phyloP scores from a whole-genome alignment of 371 early-diverging fungal species.

The Zancudomyces culisetae region DNA sequence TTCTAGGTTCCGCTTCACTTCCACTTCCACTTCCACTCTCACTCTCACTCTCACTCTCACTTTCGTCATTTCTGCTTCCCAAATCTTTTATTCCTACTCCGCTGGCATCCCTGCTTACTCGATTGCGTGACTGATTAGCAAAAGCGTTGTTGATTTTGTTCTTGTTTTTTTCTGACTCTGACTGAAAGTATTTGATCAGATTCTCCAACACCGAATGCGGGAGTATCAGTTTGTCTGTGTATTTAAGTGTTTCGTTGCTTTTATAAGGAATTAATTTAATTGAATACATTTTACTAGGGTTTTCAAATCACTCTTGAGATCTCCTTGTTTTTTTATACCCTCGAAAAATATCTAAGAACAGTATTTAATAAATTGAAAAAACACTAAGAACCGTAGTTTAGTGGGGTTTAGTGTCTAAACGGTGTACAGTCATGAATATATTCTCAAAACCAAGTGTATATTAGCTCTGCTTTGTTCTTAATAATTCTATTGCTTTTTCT shows the following conservation, averaged over 20 bases:
- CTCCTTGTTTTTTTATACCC: too few species aligned
- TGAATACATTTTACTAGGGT: too few species aligned
- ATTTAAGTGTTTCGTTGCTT: neutral
- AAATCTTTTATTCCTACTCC: neutral
- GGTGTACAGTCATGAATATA: too few species aligned
- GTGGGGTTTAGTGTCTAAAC: too few species aligned
- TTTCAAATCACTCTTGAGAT: too few species aligned
- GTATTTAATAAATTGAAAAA: too few species aligned
- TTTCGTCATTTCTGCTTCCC: neutral
- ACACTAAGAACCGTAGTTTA: too few species aligned
- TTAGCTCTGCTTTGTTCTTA: too few species aligned
- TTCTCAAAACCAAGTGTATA: too few species aligned
- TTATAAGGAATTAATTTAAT: too few species aligned
- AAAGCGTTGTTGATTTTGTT: neutral
- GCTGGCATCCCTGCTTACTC: neutral
- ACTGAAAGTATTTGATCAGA: neutral
- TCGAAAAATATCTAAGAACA: too few species aligned
- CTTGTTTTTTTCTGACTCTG: neutral
- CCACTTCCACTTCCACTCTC: neutral
- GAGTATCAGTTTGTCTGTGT: neutral
- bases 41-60: neutral
- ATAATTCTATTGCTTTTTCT: too few species aligned
- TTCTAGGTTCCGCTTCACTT: neutral
- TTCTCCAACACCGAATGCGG: neutral
- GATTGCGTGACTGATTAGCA: neutral